These are phyloP conservation scores for Chenopodium album DNA, from an alignment of 148 eudicot genomes.

Conservation along the genomic window DNA sequence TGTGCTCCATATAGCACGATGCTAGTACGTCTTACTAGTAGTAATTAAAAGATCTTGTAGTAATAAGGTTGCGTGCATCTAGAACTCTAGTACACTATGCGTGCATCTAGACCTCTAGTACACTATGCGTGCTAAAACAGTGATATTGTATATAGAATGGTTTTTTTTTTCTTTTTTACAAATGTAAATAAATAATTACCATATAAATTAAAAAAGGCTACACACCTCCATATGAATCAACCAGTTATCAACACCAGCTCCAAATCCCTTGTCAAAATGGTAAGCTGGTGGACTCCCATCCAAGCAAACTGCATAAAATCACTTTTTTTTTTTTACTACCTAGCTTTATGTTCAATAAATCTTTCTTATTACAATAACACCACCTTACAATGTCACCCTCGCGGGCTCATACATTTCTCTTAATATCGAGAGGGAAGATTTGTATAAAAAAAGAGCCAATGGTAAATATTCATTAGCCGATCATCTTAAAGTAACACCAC, in stretches of 20 bases:
- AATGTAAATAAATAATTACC: neutral
- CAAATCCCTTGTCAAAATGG: constrained; percentile 71
- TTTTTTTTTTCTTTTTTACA: no score
- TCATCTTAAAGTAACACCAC: neutral
- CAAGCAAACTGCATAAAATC: constrained; percentile 61
- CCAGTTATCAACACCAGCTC: constrained; percentile 76
- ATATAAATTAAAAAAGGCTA: neutral
- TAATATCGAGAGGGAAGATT: neutral
- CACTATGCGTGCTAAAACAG: neutral
- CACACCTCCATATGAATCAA: constrained; percentile 43
- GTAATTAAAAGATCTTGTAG: neutral
- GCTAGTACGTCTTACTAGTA: no score
- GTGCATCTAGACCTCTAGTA: neutral
- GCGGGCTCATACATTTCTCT: neutral
- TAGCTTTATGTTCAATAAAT: neutral
- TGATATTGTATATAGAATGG: no score
- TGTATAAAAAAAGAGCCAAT: neutral
- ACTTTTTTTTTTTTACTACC: neutral
- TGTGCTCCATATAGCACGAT: neutral
- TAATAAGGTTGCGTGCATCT: neutral
- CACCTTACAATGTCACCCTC: neutral
- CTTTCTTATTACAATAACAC: neutral
- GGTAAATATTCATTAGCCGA: no score
- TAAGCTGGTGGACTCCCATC: constrained; percentile 96
- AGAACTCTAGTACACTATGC: neutral